Conservation (phyloP, 2,329 filamentous ascomycete genomes). For the Aspergillus texensis region DNA sequence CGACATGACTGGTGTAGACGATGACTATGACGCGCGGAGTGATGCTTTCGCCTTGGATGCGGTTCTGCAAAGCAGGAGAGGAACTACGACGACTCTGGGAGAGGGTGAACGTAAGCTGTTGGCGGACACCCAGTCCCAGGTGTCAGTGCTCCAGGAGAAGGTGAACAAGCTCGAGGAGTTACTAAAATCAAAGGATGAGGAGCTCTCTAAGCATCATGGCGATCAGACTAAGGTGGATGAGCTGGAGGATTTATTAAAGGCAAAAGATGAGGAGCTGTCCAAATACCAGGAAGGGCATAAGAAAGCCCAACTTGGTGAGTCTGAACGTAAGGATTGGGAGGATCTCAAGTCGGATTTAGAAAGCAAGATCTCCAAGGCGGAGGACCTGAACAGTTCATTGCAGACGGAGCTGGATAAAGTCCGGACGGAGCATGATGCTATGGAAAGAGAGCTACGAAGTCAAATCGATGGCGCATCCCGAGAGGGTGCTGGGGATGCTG, state of each 20-base stretch:
- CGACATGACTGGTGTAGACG: conserved; percentile 60
- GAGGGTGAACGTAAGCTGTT: conserved; percentile 71
- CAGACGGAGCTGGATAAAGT: conserved; percentile 77
- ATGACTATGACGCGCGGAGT: conserved; percentile 60
- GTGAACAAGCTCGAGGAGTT: conserved; percentile 70
- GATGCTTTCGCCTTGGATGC: conserved; percentile 66
- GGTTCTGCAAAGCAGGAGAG: conserved; percentile 48
- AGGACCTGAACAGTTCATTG: conserved; percentile 76
- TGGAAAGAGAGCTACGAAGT: conserved; percentile 64
- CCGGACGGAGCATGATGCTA: conserved; percentile 66
- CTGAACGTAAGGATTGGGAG: conserved; percentile 71
- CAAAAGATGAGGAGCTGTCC: conserved; percentile 71
- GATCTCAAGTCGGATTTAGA: conserved; percentile 70
- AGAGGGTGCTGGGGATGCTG: conserved; percentile 48
- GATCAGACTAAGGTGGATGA: conserved; percentile 61
- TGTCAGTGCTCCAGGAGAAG: conserved; percentile 73
- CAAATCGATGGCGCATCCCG: conserved; percentile 56
- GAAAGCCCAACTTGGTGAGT: conserved; percentile 46
- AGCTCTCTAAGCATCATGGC: conserved; percentile 63
- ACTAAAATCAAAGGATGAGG: conserved; percentile 71
- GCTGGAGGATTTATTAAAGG: conserved; percentile 69
- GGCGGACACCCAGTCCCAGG: conserved; percentile 77
- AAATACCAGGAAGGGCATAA: conserved; percentile 62
- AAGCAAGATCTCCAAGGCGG: conserved; percentile 71
- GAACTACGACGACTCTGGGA: conserved; percentile 52